A percentile compares a stretch with the other conserved stretches of the same genome.
Conservation (phyloP, 2,329 filamentous ascomycete species). For the Botrytis porri region DNA sequence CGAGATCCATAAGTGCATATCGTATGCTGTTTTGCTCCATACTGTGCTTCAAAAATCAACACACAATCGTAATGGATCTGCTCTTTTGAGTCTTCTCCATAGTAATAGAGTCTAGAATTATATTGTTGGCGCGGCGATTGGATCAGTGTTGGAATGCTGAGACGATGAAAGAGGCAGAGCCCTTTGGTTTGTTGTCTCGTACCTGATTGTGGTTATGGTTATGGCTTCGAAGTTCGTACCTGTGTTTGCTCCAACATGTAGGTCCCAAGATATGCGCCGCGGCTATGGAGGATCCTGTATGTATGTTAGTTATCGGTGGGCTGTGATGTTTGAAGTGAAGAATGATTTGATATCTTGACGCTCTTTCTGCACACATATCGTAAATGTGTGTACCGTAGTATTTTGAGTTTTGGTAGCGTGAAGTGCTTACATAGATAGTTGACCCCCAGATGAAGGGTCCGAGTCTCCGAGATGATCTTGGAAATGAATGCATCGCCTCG, state of each 20-base stretch:
- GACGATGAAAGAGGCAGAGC: background rate
- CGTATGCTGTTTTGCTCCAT: background rate
- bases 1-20: conserved; percentile 11
- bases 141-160: background rate
- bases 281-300: background rate
- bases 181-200: background rate
- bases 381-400: background rate
- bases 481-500: background rate
- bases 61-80: background rate
- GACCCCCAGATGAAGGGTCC: background rate
- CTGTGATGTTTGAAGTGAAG: background rate
- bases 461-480: background rate
- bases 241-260: background rate
- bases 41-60: background rate
- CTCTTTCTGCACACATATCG: background rate
- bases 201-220: background rate
- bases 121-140: background rate
- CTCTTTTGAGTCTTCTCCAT: background rate
- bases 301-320: background rate
- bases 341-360: background rate
- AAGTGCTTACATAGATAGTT: background rate
- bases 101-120: background rate
- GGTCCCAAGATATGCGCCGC: background rate
- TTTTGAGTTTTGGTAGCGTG: background rate
- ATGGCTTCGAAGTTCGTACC: background rate